A percentile compares a stretch with the other conserved stretches of the same genome.
These are phyloP conservation scores for Dothideomycetes sp. DNA, from an alignment of 2,329 filamentous ascomycete genomes.

Conservation along the genomic window DNA sequence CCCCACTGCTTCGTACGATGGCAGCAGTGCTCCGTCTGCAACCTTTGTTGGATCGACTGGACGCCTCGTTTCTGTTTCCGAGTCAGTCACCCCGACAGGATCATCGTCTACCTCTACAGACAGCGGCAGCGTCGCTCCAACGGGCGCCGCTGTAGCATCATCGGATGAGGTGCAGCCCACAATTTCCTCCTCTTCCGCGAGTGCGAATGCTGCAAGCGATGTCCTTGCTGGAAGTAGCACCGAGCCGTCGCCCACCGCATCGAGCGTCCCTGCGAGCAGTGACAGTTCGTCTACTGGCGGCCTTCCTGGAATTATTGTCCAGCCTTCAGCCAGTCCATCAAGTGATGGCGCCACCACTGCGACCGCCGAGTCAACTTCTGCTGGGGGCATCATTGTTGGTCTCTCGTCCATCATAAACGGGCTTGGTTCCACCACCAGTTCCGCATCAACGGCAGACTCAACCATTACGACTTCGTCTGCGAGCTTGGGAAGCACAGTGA, in stretches of 20 bases:
- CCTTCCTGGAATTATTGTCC: conserved; percentile 14
- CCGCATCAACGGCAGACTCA: neutral
- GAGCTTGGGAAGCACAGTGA: neutral
- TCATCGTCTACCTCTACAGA: neutral
- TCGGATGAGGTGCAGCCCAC: conserved; percentile 2
- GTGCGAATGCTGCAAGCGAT: neutral
- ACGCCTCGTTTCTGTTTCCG: neutral
- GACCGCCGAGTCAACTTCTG: conserved; percentile 7
- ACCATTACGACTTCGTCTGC: neutral
- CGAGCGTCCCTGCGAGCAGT: neutral
- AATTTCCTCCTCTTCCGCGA: neutral
- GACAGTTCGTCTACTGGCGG: conserved; percentile 9
- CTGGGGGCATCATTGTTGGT: conserved; percentile 21
- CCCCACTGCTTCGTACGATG: neutral
- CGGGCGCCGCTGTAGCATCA: conserved; percentile 3
- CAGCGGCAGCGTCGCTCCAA: no score
- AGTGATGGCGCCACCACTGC: conserved; percentile 5
- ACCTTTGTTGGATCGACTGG: conserved; percentile 3
- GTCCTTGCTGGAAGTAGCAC: neutral
- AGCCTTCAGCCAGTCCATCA: conserved; percentile 12
- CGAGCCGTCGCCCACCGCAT: neutral
- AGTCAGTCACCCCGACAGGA: neutral
- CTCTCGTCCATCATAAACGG: conserved; percentile 20
- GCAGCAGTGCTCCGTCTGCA: neutral
- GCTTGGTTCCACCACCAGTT: conserved; percentile 3